These are phyloP conservation scores for Akanthomyces uredinophilus DNA, from an alignment of 2,329 filamentous ascomycete species.

Conservation along the genomic window DNA sequence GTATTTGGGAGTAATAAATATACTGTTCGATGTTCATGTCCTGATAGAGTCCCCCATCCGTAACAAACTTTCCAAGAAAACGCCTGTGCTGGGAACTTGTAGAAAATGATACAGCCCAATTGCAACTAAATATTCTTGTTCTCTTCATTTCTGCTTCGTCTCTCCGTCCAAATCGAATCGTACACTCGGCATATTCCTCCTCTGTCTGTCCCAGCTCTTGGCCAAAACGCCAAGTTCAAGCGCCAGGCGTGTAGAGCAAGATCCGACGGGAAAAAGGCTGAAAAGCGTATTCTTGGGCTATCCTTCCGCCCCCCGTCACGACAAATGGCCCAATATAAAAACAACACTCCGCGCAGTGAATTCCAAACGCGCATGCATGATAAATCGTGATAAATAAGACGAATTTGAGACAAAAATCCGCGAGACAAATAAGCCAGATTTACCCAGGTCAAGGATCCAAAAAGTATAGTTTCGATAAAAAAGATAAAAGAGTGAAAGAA, in stretches of 20 bases:
- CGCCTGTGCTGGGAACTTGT: slow-evolving; percentile 12
- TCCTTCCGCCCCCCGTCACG: neutral
- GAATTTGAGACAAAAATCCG: neutral
- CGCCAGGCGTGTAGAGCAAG: neutral
- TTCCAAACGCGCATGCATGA: neutral
- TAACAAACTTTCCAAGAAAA: neutral
- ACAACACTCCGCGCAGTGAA: neutral
- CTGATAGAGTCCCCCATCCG: neutral
- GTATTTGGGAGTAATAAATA: neutral
- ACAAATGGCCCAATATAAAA: neutral
- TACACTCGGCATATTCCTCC: neutral
- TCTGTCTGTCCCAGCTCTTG: neutral
- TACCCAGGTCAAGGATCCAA: neutral
- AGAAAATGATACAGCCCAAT: slow-evolving; percentile 12
- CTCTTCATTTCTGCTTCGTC: neutral
- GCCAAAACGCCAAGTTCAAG: neutral
- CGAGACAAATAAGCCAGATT: neutral
- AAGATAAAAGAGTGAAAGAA: slow-evolving; percentile 7
- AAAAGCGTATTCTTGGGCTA: neutral
- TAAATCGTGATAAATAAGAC: neutral
- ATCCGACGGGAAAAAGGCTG: neutral
- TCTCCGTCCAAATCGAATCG: neutral
- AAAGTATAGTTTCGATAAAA: neutral
- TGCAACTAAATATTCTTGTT: neutral
- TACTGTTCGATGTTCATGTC: neutral